Percentiles rank a stretch among this genome's conserved stretches.
Evolutionary conservation across 495 filamentous ascomycete species (phyloP).

Genomic region (Penicillium herquei): DNA sequence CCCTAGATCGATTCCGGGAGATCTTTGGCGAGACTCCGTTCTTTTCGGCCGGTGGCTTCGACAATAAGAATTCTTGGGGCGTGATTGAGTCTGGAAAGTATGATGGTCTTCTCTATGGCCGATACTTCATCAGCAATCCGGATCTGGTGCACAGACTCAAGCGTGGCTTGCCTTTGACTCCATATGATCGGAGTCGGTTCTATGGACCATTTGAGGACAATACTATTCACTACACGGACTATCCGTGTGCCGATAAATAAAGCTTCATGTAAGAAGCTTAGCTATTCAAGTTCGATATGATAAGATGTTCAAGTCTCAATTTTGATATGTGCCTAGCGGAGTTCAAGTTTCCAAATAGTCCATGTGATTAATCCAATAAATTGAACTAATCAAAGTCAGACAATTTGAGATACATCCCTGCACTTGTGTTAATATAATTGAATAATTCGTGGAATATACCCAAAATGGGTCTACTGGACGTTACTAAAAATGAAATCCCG

Average conservation of each 20-base stretch:
- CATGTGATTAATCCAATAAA: too few relatives aligned
- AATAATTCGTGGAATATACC: too few relatives aligned
- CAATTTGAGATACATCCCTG: too few relatives aligned
- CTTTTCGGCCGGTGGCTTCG: conserved; percentile 58
- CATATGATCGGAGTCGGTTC: conserved; percentile 2
- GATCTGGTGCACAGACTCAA: conserved; percentile 61
- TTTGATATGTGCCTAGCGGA: too few relatives aligned
- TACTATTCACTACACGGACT: conserved; percentile 31
- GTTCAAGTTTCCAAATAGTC: too few relatives aligned
- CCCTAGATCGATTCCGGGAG: conserved; percentile 36
- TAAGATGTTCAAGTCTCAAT: too few relatives aligned
- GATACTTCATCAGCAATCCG: conserved; percentile 67
- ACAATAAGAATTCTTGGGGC: conserved; percentile 45
- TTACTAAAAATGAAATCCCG: too few relatives aligned
- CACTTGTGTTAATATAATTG: too few relatives aligned
- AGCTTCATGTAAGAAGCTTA: neutral
- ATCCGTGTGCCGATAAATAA: conserved; percentile 17
- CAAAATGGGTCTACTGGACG: too few relatives aligned
- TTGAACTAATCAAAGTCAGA: too few relatives aligned
- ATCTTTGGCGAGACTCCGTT: conserved; percentile 49
- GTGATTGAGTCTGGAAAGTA: conserved; percentile 42
- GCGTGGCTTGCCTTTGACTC: conserved; percentile 39
- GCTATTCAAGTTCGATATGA: neutral
- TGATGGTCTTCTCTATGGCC: conserved; percentile 56
- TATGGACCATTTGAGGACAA: conserved; percentile 37